Evolutionary conservation across 139 green algal species (phyloP).

Genomic region (Chlorella vulgaris): DNA sequence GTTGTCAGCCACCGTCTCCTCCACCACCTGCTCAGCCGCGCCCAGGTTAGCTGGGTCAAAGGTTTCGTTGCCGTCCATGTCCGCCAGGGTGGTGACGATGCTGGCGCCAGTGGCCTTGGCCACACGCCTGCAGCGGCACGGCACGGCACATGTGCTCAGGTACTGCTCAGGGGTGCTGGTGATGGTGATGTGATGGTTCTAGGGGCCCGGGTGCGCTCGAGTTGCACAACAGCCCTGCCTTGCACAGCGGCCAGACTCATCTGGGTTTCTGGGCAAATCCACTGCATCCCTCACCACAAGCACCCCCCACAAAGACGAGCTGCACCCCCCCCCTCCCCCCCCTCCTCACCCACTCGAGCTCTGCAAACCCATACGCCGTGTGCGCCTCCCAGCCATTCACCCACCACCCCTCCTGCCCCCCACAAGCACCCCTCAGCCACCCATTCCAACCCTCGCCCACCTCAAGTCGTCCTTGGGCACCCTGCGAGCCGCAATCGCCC

Average conservation of each 20-base stretch:
- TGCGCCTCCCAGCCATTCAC: background rate
- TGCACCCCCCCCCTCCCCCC: too few relatives aligned
- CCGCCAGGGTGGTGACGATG: conserved; percentile 89
- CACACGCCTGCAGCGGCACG: conserved; percentile 70
- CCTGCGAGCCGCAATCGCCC: conserved; percentile 86
- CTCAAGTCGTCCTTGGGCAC: conserved; percentile 97
- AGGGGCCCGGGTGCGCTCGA: too few relatives aligned
- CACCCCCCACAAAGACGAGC: too few relatives aligned
- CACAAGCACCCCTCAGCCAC: background rate
- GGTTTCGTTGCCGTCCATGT: conserved; percentile 97
- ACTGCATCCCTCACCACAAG: too few relatives aligned
- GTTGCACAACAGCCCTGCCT: too few relatives aligned
- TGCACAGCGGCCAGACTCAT: too few relatives aligned
- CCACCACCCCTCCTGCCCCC: background rate
- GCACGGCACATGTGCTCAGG: background rate
- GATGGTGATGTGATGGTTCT: too few relatives aligned
- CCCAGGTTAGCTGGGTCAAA: conserved; percentile 88
- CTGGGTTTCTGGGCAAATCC: too few relatives aligned
- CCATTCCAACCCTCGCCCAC: conserved; percentile 37
- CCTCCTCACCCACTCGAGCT: too few relatives aligned
- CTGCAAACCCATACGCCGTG: too few relatives aligned
- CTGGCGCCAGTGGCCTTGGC: conserved; percentile 90
- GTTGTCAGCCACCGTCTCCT: conserved; percentile 76
- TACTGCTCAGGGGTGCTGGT: too few relatives aligned
- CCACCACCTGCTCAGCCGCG: conserved; percentile 75